Base-by-base conservation (phyloP, 495 filamentous ascomycete species). In the Podospora fimiseda region DNA sequence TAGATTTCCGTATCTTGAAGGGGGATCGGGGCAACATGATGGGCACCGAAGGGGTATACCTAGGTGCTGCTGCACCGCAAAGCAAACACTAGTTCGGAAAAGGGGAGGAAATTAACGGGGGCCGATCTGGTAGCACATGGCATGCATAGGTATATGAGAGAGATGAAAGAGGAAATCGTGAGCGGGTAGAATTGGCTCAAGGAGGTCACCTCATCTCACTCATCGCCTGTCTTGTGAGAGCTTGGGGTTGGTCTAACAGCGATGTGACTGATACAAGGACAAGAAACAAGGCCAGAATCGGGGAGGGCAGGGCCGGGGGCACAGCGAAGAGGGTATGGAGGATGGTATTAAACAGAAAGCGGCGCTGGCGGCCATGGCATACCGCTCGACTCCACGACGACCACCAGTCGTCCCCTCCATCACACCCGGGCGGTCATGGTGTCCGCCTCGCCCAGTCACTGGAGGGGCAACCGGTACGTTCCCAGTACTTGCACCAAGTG, bases 1-100 rank as follows among this genome's bases (percentile, higher is more conserved):
- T 70, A 23, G 74, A 55, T 60, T 67, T 67, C 50, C 72, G 70
- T 51, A 76, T 76, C 58, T 61, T 74, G 59, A 71, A 65, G 48
- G 60, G 60, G 30, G 73, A 63, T 63, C 68, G 64, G 43, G 71
- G 68, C 56, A 70, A 62, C 73, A 77, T 75, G 52, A 24, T 70
- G 60, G 54, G 52, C 46, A 45, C 18, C 47, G 19, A 16, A 15
- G 46, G 18, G 40, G 44, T 22, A 30, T 20, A 16, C n/a, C n/a
- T n/a, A n/a, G 13, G 42, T 13, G 24, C 30, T 36, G 39, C 43
- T 16, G 49, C 37, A 45, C 43, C 33, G 14, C 15, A 24, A 43
- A 15, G 50, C 18, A 46, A 50, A 51, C 16, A 24, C 38, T 30
- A 43, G 41, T 33, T 24, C 16, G 22, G 43, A 33, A 33, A 44